These are phyloP conservation scores for Saposhnikovia divaricata DNA, from an alignment of 129 eudicot species.

Conservation along the genomic window DNA sequence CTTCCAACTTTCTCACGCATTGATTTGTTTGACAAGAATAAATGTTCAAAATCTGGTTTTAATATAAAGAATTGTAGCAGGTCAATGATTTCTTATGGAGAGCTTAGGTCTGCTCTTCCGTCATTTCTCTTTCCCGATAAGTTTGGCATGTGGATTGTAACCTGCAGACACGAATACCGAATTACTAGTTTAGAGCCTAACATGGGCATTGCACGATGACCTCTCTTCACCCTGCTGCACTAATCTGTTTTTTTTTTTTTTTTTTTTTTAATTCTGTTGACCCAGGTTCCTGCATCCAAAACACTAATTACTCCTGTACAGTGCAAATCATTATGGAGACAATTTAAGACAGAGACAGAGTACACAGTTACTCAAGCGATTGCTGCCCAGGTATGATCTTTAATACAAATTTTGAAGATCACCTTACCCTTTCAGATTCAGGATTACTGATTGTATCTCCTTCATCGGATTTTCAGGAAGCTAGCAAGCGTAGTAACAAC, in stretches of 20 bases:
- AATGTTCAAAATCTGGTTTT: neutral
- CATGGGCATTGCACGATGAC: neutral
- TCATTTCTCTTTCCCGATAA: neutral
- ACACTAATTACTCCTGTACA: constrained; percentile 95
- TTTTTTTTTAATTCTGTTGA: constrained; percentile 2
- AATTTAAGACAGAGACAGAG: constrained; percentile 86
- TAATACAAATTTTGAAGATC: neutral
- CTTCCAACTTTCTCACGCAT: neutral
- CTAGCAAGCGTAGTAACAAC: constrained; percentile 87
- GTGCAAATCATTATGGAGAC: constrained; percentile 90
- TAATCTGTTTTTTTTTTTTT: neutral
- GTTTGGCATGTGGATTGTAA: neutral
- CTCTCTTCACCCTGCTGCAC: neutral
- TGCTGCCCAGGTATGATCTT: constrained; percentile 55
- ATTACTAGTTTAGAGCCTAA: neutral
- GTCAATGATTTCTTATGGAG: neutral
- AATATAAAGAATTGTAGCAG: neutral
- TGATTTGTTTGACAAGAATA: neutral
- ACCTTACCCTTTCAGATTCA: neutral
- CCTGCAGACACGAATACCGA: neutral
- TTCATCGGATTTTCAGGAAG: constrained; percentile 55
- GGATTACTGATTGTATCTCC: neutral
- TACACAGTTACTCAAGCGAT: constrained; percentile 91
- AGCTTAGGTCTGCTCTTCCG: neutral
- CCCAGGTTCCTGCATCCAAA: constrained; percentile 76